Evolutionary conservation across 2,329 filamentous ascomycete genomes (phyloP).

Genomic region (Hysterium pulicare): DNA sequence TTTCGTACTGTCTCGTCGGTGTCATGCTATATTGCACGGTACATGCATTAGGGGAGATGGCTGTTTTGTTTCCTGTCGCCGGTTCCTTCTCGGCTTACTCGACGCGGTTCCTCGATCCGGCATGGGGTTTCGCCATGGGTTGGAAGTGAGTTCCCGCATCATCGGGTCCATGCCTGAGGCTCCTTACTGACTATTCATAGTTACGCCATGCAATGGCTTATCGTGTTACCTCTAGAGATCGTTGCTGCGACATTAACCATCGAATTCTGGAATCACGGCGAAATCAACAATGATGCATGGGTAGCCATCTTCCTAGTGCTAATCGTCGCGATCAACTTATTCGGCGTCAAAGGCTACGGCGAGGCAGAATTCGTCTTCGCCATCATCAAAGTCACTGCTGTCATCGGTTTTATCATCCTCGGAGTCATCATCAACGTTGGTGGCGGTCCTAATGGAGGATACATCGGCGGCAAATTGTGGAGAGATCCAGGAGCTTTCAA

Average conservation of each 20-base stretch:
- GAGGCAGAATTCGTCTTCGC: conserved; percentile 88
- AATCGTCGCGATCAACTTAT: conserved; percentile 80
- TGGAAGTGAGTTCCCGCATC: conserved; percentile 59
- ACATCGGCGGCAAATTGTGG: conserved; percentile 81
- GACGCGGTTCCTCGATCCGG: conserved; percentile 86
- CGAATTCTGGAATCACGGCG: conserved; percentile 66
- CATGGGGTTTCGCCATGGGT: conserved; percentile 93
- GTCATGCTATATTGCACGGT: conserved; percentile 89
- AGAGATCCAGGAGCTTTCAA: conserved; percentile 76
- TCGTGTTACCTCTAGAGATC: conserved; percentile 79
- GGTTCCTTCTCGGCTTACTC: conserved; percentile 92
- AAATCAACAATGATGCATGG: conserved; percentile 55
- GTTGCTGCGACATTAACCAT: conserved; percentile 84
- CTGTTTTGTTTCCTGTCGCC: conserved; percentile 84
- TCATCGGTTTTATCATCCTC: conserved; percentile 85
- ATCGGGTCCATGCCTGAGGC: conserved; percentile 6
- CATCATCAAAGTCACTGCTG: conserved; percentile 78
- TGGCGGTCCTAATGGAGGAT: conserved; percentile 58
- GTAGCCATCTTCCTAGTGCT: conserved; percentile 75
- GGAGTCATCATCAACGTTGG: conserved; percentile 84
- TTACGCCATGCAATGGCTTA: conserved; percentile 84
- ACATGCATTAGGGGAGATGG: conserved; percentile 86
- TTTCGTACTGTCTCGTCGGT: conserved; percentile 61
- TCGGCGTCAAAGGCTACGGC: conserved; percentile 83
- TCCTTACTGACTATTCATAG: conserved; percentile 15